Base-by-base conservation (phyloP, 441 rosid species). In the Iberis amara region DNA sequence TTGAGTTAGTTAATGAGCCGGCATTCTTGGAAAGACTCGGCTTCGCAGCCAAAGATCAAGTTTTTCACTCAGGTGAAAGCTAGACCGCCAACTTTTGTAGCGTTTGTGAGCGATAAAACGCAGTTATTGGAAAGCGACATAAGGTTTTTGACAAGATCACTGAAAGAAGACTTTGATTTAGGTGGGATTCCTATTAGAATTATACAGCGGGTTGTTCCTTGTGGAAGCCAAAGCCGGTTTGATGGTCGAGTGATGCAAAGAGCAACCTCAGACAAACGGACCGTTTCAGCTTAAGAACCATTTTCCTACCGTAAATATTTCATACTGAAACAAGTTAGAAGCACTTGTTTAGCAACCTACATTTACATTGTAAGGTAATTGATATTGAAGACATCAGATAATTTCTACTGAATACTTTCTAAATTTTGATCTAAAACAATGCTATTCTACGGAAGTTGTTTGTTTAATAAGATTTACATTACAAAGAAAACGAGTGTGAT, bases 61-160 rank as follows among this genome's bases (percentile, higher is more conserved):
- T 91, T 85, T 62, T 81, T 91, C 72, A 81, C 98, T 30, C 98
- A 88, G 60, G 98, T 91, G 73, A 91, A 91, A 83, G 98, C 91
- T 15, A 73, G 98, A 26, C 96, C 98, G 3, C 96, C 96, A 1
- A 91, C 98, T 57, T 91, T 91, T 61, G 85, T 91, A 0, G 91
- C 96, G 56, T 91, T 91, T 53, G 44, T 84, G 58, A 76, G 76
- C 3, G 94, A 94, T 59, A 88, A 74, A 73, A 75, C 73, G 0
- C 62, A 24, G 64, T 76, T 91, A 39, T 69, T 82, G 0, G 94
- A 83, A 23, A 75, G 89, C 3, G 89, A 88, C 57, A 45, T 91
- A 18, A 75, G 91, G 76, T 91, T 91, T 40, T 67, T 91, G 30
- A 85, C 82, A 0, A 88, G 68, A 60, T 91, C 98, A n/a, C 60